Conservation (phyloP, 768 basidiomycete genomes). For the Boletales sp. region DNA sequence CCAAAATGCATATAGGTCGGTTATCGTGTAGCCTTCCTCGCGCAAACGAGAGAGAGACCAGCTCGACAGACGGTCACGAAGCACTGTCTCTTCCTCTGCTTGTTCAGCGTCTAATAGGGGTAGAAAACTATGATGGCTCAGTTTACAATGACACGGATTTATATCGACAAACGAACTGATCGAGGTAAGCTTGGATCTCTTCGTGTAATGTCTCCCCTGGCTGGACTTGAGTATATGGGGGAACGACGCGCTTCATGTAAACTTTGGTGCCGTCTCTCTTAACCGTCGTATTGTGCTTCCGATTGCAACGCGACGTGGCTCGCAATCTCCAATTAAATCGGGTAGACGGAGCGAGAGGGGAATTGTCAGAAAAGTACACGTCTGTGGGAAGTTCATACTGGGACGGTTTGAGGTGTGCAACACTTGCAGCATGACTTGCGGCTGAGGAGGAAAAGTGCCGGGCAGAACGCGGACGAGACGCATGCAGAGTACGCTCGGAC, state of each 20-base stretch:
- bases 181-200: conserved; percentile 51
- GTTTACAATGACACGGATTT: neutral
- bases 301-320: conserved; percentile 42
- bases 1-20: conserved; percentile 66
- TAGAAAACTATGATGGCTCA: conserved; percentile 38
- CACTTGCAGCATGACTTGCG: neutral
- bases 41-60: conserved; percentile 62
- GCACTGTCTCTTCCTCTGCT: conserved; percentile 54
- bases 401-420: conserved; percentile 12
- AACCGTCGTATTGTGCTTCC: conserved; percentile 9
- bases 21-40: conserved; percentile 72
- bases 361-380: conserved; percentile 28
- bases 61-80: conserved; percentile 60
- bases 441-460: conserved; percentile 18
- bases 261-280: conserved; percentile 14
- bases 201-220: conserved; percentile 43
- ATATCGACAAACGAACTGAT: conserved; percentile 39
- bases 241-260: conserved; percentile 38
- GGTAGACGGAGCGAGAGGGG: conserved; percentile 22
- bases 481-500: conserved; percentile 5
- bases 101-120: conserved; percentile 56
- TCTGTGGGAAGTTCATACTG: conserved; percentile 24
- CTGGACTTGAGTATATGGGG: conserved; percentile 31
- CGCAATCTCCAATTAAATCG: conserved; percentile 64
- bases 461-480: neutral